A percentile compares a stretch with the other conserved stretches of the same genome.
Evolutionary conservation across 805 yeast species (phyloP).

Genomic region (Barnettozyma sucrosica): DNA sequence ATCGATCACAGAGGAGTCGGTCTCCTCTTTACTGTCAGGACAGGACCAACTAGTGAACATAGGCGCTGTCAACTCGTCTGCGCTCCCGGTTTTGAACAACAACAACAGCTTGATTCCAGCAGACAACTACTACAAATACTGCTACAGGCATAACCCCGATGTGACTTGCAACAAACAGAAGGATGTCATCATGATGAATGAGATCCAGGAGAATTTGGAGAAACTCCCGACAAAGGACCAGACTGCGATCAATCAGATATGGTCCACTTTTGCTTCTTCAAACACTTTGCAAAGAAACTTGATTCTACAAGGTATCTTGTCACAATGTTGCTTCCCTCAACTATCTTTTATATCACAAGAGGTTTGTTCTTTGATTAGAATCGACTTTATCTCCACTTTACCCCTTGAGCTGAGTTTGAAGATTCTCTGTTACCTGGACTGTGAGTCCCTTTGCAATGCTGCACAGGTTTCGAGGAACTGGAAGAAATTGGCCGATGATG

Average conservation of each 20-base stretch:
- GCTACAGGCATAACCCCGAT: constrained; percentile 93
- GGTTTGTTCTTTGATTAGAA: constrained; percentile 70
- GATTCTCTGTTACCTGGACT: constrained; percentile 83
- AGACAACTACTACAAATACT: constrained; percentile 61
- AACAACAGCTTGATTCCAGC: constrained; percentile 19
- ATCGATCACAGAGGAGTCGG: not conserved
- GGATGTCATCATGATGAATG: constrained; percentile 57
- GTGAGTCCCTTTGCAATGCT: constrained; percentile 88
- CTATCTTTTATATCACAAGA: constrained; percentile 80
- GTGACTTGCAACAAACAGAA: constrained; percentile 64
- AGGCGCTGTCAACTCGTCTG: constrained; percentile 5
- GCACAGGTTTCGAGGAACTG: constrained; percentile 87
- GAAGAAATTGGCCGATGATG: constrained; percentile 91
- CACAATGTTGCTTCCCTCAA: constrained; percentile 94
- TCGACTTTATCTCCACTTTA: constrained; percentile 80
- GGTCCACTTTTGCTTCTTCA: constrained; percentile 79
- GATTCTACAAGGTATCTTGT: constrained; percentile 74
- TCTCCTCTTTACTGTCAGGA: not conserved
- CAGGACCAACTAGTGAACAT: constrained; percentile 1
- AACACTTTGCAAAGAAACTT: constrained; percentile 64
- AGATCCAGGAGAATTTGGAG: constrained; percentile 53
- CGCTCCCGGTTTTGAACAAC: constrained; percentile 4
- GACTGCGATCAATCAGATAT: constrained; percentile 71
- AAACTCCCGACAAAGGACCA: constrained; percentile 64
- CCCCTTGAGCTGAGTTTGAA: constrained; percentile 85